Base-by-base conservation (phyloP, 2,329 filamentous ascomycete genomes). In the Westerdykella ornata region DNA sequence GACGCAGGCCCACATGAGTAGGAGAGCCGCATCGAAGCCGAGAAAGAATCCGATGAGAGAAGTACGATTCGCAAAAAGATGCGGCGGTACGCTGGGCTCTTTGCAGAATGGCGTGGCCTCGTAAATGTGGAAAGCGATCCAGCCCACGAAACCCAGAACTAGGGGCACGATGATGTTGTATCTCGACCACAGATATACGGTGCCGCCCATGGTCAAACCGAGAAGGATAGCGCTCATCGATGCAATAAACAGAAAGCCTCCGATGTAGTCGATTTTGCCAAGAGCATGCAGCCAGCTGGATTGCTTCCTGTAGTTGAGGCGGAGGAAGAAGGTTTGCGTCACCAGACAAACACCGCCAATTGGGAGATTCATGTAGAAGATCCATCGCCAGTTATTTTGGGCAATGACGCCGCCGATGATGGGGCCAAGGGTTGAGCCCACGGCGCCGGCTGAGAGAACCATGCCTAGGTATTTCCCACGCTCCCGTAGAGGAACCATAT, bases 401-500 rank as follows among this genome's bases (percentile, higher is more conserved):
- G 46, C 51, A 16, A 57, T 51, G 0, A 39, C 43, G 1, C 47
- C 51, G 5, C 49, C 52, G 2, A 55, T 20, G 2, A 52, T 18
- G 3, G 54, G 54, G 3, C 52, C 54, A 4, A 51, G 3, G 11
- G 42, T 35, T 2, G 51, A 30, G 4, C 45, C 47, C 2, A 47
- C 35, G 9, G 40, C 44, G 8, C 34, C 19, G 13, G 36, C 36
- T 2, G 49, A 38, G 15, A 48, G 31, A 5, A 53, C 37, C 12
- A 47, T 33, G 9, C 49, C 46, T 9, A 52, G 31, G 46, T 62
- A 73, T 20, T 65, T 58, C n/a, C 65, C 67, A 33, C 73, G 59
- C 40, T 75, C 31, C 2, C 47, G 35, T 13, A 76, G 54, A 0
- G 71, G 67, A 1, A 75, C 68, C 3, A 76, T 47, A 45, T 76